A percentile compares a stretch with the other conserved stretches of the same genome.
phyloP scores from a whole-genome alignment of 805 yeast genomes.

The Brettanomyces anomalus region DNA sequence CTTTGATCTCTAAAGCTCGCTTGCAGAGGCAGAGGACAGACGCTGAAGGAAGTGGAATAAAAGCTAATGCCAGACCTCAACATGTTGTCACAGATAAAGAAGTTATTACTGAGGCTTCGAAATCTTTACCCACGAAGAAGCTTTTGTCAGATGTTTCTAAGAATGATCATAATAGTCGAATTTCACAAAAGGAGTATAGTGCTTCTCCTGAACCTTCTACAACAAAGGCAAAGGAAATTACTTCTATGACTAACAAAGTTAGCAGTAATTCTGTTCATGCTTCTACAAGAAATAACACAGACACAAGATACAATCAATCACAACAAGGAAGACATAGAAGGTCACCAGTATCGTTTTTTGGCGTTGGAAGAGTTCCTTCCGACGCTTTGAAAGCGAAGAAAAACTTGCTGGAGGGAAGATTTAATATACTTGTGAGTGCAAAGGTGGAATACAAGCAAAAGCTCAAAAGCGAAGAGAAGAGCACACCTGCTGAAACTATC shows the following conservation, averaged over 20 bases:
- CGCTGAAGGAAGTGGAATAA: neutral
- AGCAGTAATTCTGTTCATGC: neutral
- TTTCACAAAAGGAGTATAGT: no score
- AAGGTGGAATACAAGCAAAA: constrained; percentile 24
- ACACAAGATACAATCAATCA: no score
- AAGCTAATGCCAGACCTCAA: neutral
- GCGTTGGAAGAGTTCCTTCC: constrained; percentile 17
- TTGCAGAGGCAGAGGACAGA: constrained; percentile 39
- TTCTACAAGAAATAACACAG: neutral
- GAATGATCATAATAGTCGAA: no score
- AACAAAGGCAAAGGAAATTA: neutral
- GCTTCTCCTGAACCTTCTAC: neutral
- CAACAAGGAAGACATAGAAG: constrained; percentile 9
- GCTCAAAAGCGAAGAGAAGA: constrained; percentile 14
- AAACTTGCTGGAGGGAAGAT: constrained; percentile 32
- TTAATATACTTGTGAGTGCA: constrained; percentile 45
- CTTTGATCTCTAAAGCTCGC: constrained; percentile 61
- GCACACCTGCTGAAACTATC: constrained; percentile 13
- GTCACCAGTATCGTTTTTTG: constrained; percentile 28
- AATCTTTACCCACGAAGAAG: no score
- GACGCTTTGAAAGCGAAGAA: constrained; percentile 7
- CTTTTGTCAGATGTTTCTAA: no score
- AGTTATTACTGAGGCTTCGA: neutral
- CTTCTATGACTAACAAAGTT: neutral
- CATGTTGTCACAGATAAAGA: constrained; percentile 2